Evolutionary conservation across 129 eudicot species (phyloP), one percentile per base, ranked within the genome.

Genomic region (Logfia minima): DNA sequence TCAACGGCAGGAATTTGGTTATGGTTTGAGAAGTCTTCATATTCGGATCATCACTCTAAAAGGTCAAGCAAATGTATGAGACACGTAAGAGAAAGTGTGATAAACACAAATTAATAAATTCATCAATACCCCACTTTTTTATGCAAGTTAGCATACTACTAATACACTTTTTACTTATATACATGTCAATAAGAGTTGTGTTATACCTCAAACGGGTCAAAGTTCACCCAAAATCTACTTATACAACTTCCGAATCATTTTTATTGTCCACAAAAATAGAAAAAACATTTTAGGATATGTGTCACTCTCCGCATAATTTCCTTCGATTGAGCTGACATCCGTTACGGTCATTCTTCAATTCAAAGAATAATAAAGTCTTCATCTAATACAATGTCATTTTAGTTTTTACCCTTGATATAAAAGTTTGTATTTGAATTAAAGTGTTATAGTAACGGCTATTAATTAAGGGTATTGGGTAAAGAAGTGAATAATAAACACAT

Each of bases 11-110:
- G 58, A 95, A 85, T 79, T 81, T 86, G 69, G 97, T 89, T 70
- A 95, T 81, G 78, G 92, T 87, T 84, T 95, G 99, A 79, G 99
- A 87, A 70, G 73, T 95, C 92, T 89, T 95, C 66, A 86, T 70
- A 74, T 85, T 92, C 19, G 99, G 99, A 84, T 95, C 99, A 48
- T 89, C 68, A 55, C 89, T 85, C 97, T 95, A 88, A 39, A 80
- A 69, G 32, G 69, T 43, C n/a, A 16, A 48, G 55, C 0, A 56
- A 6, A 58, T 11, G 31, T 37, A 78, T 14, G 80, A 41, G 43
- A 66, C 64, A 81, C 41, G 59, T 51, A 75, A 21, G 64, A 17
- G 8, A 53, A 8, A 28, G 2, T 26, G 22, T 7, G 48, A 55
- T 5, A 19, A 34, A 34, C 11, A 3, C 39, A 51, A 69, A 1